phyloP scores from a whole-genome alignment of 1,284 basidiomycete genomes.

The Phlebopus sp. region DNA sequence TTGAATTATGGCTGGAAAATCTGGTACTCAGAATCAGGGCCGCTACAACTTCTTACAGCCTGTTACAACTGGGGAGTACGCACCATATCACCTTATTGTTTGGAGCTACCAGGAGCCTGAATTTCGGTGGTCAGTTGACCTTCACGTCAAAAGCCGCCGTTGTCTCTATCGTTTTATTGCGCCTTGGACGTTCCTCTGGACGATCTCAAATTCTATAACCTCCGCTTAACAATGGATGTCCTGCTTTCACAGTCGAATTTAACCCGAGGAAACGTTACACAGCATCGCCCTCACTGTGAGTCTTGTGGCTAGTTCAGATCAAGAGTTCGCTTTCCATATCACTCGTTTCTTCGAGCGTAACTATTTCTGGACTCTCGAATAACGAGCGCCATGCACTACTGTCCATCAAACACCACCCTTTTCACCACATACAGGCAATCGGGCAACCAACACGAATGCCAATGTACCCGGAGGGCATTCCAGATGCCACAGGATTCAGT shows the following conservation, averaged over 20 bases:
- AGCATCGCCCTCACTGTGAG: constrained; percentile 5
- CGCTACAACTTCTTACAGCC: constrained; percentile 8
- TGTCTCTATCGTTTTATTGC: constrained; percentile 15
- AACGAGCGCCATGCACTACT: constrained; percentile 15
- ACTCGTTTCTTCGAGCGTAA: too few relatives aligned
- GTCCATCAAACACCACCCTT: background rate
- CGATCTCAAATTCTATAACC: constrained; percentile 11
- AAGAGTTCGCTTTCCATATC: constrained; percentile 20
- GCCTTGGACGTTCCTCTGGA: constrained; percentile 33
- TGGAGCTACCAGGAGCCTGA: constrained; percentile 23
- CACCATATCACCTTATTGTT: constrained; percentile 24
- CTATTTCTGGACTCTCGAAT: background rate
- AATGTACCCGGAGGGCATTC: constrained; percentile 31
- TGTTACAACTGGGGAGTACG: constrained; percentile 9
- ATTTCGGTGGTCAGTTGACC: constrained; percentile 12
- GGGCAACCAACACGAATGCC: constrained; percentile 16
- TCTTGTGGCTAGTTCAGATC: background rate
- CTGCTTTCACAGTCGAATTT: constrained; percentile 8
- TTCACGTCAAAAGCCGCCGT: too few relatives aligned
- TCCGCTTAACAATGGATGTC: constrained; percentile 5
- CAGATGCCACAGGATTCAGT: constrained; percentile 35
- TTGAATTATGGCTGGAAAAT: constrained; percentile 27
- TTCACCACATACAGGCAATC: constrained; percentile 29
- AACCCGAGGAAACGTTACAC: background rate
- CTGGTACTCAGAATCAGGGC: constrained; percentile 27